Evolutionary conservation across 1,139 yeast species (phyloP), one percentile per base, ranked within the genome.

Genomic region (Zygoascus hellenicus): DNA sequence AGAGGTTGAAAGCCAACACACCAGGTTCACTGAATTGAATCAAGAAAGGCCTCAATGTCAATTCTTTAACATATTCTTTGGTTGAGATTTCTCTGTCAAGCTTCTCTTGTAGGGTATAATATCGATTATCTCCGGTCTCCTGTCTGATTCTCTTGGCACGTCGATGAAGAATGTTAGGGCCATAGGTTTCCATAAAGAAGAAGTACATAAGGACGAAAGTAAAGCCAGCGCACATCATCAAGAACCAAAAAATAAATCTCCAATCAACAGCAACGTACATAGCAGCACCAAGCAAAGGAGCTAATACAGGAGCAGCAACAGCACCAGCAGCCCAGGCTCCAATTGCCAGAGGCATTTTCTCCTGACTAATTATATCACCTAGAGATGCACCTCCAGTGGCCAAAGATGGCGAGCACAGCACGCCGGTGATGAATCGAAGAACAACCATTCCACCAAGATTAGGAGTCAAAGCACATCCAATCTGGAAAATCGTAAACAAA

Each of bases 361-460:
- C 33, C 13, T 34, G 46, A 29, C 40, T 28, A 34, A 53, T 43
- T n/a, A 60, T 51, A 65, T 88, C 96, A 50, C 82, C 73, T 51
- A 87, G 76, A 4, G 95, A 79, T 51, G 95, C 96, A 50, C 90
- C 92, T 9, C 90, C 95, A 55, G 86, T 79, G 3, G 94, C 81
- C 61, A 88, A 71, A 0, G 95, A 89, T 9, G 96, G 96, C 3
- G 90, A 79, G 1, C 92, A 85, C 51, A 84, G 73, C 28, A 82
- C 71, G 1, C 96, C 96, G 36, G 87, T 76, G 56, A 88, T 78
- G 61, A 87, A 84, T 56, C 96, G 72, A 47, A 85, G 69, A 2
- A 86, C 81, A 45, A 86, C 69, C 19, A 67, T 55, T 2, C 61
- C 58, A 9, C 62, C 59, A 22, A 81, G 70, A 53, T 79, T 78